phyloP scores from a whole-genome alignment of 2,329 filamentous ascomycete species.

The Fusarium floridanum region DNA sequence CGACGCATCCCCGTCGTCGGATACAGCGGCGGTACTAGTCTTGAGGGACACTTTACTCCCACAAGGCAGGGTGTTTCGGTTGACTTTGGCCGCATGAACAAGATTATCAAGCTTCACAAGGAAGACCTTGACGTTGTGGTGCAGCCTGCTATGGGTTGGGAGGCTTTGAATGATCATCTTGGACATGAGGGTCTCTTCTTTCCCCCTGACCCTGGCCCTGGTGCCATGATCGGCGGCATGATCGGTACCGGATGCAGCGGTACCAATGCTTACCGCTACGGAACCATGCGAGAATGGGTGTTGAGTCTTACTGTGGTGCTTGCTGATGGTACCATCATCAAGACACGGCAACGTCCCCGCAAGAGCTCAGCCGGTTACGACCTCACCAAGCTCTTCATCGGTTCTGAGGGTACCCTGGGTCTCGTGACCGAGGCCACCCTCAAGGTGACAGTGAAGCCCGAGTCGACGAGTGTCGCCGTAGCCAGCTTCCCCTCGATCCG shows the following conservation, averaged over 20 bases:
- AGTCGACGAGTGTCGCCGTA: slow-evolving; percentile 84
- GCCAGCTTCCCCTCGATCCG: slow-evolving; percentile 71
- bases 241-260: slow-evolving; percentile 80
- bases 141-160: slow-evolving; percentile 88
- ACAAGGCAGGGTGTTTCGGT: slow-evolving; percentile 87
- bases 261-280: slow-evolving; percentile 92
- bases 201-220: slow-evolving; percentile 90
- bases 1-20: slow-evolving; percentile 87
- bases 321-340: slow-evolving; percentile 90
- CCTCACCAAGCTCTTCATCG: slow-evolving; percentile 89
- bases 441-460: slow-evolving; percentile 85
- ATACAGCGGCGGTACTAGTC: slow-evolving; percentile 88
- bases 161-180: slow-evolving; percentile 84
- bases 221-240: slow-evolving; percentile 93
- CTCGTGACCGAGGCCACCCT: slow-evolving; percentile 92
- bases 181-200: slow-evolving; percentile 84
- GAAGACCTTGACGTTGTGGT: slow-evolving; percentile 82
- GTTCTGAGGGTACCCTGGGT: slow-evolving; percentile 90
- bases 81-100: slow-evolving; percentile 88
- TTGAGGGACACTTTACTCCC: slow-evolving; percentile 90
- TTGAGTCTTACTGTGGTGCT: slow-evolving; percentile 87
- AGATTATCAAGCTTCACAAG: slow-evolving; percentile 81
- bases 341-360: slow-evolving; percentile 87
- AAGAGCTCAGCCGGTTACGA: slow-evolving; percentile 95
- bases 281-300: slow-evolving; percentile 96